Conservation (phyloP, 2,329 filamentous ascomycete genomes). For the Elsinoe ampelina region DNA sequence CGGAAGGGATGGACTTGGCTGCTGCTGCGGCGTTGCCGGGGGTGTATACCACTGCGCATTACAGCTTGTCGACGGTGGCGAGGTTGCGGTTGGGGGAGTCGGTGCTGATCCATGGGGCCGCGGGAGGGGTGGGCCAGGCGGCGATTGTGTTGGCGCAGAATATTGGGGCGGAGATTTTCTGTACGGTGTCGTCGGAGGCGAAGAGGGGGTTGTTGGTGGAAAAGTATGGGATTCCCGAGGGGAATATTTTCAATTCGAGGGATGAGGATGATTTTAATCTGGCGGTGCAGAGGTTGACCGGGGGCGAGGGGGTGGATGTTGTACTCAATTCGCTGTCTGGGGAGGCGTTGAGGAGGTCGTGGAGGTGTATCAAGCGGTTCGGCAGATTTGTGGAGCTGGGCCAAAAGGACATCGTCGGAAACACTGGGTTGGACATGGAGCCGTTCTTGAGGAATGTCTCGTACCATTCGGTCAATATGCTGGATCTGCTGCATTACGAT, state of each 20-base stretch:
- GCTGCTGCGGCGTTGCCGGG: slow-evolving; percentile 21
- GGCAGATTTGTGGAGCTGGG: slow-evolving; percentile 27
- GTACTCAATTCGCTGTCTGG: slow-evolving; percentile 27
- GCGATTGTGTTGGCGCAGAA: slow-evolving; percentile 22
- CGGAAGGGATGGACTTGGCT: slow-evolving; percentile 18
- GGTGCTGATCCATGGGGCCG: slow-evolving; percentile 28
- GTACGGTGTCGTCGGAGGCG: slow-evolving; percentile 23
- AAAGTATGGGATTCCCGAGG: slow-evolving; percentile 22
- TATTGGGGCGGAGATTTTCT: slow-evolving; percentile 24
- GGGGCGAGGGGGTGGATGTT: slow-evolving; percentile 28
- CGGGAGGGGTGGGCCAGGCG: slow-evolving; percentile 26
- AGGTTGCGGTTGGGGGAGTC: slow-evolving; percentile 26
- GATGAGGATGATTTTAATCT: slow-evolving; percentile 22
- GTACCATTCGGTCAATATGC: slow-evolving; percentile 16
- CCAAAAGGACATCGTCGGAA: slow-evolving; percentile 18
- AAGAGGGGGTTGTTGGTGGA: slow-evolving; percentile 24
- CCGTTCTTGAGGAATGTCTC: slow-evolving; percentile 15
- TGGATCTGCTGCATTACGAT: not conserved
- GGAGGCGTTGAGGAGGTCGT: slow-evolving; percentile 21
- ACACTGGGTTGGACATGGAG: slow-evolving; percentile 17
- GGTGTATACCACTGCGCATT: slow-evolving; percentile 21
- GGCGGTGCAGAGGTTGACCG: slow-evolving; percentile 22
- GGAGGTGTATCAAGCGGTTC: slow-evolving; percentile 23
- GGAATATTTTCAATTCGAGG: slow-evolving; percentile 27
- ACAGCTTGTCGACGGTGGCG: slow-evolving; percentile 24